Evolutionary conservation across 495 filamentous ascomycete genomes (phyloP), one percentile per base, ranked within the genome.

Genomic region (Margaritispora aquatica): DNA sequence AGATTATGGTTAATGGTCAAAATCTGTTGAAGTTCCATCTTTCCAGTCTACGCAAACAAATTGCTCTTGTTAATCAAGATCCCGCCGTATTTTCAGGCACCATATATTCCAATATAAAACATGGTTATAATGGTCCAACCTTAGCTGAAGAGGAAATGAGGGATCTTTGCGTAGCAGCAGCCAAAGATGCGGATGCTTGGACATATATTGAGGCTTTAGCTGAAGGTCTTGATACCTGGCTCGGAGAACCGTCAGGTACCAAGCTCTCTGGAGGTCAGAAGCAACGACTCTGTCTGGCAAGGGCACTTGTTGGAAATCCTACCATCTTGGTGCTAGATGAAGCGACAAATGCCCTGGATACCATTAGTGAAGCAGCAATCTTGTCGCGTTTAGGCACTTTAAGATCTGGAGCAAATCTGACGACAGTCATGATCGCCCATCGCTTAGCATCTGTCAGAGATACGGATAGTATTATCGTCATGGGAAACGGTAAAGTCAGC

Each of bases 41-140:
- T 49, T 83, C 82, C 46, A 96, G 92, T 92, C 71, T 97, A 51
- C 85, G 93, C 26, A 88, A 92, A 67, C 88, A 96, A 55, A 88
- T 97, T 57, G 84, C 89, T 0, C 75, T 97, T 3, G 93, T 97
- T 34, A 89, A 85, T 55, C 78, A 81, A 68, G 93, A 97, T 65
- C 88, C 88, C 15, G 82, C 81, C 2, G 74, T 92, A 1, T 97
- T 97, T 67, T 82, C 83, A 29, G 90, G 86, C 0, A 92, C 88
- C 0, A 92, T 97, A 65, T 88, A 80, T 67, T 75, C 88, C 26
- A 96, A 96, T 68, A 92, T 97, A 59, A 77, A 77, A 11, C 84
- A 93, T 62, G 93, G 93, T 51, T 76, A 96, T 46, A 89, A 96
- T 59, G 93, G 92, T 50, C 92, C 92, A 0, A 75, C 80, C 44